Evolutionary conservation across 805 yeast genomes (phyloP).

Genomic region (Candida chilensis): DNA sequence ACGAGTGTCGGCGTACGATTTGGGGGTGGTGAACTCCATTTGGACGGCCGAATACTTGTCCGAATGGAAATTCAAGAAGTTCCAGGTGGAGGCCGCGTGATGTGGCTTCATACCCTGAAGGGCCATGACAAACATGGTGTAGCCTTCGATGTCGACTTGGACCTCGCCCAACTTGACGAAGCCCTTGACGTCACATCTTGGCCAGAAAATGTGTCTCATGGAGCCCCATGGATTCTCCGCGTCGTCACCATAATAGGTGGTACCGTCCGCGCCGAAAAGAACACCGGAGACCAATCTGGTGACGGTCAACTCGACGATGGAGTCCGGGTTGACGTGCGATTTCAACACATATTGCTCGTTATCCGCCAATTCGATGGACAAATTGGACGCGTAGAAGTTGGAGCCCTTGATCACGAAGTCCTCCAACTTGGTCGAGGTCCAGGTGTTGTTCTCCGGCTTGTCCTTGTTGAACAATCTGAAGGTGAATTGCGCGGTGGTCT

Average conservation of each 20-base stretch:
- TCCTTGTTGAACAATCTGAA: conserved; percentile 63
- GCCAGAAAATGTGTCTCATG: conserved; percentile 97
- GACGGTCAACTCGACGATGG: conserved; percentile 62
- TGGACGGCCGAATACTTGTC: conserved; percentile 63
- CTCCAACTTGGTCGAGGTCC: conserved; percentile 90
- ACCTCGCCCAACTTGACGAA: conserved; percentile 35
- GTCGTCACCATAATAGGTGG: conserved; percentile 82
- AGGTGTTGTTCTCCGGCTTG: conserved; percentile 45
- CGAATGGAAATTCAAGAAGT: conserved; percentile 84
- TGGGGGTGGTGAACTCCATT: conserved; percentile 96
- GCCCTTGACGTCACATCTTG: conserved; percentile 71
- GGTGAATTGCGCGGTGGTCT: conserved; percentile 89
- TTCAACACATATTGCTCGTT: conserved; percentile 42
- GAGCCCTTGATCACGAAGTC: conserved; percentile 67
- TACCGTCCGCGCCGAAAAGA: conserved; percentile 85
- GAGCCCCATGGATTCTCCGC: conserved; percentile 87
- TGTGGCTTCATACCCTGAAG: conserved; percentile 99
- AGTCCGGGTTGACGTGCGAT: conserved; percentile 59
- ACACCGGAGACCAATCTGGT: conserved; percentile 66
- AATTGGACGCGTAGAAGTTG: conserved; percentile 70
- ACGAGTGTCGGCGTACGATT: conserved; percentile 72
- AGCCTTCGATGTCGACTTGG: conserved; percentile 26
- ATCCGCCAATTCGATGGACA: conserved; percentile 56
- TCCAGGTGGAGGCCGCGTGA: conserved; percentile 97
- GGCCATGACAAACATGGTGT: conserved; percentile 88